Evolutionary conservation across 768 basidiomycete species (phyloP), one percentile per base, ranked within the genome.

Genomic region (Termitomyces sp.): DNA sequence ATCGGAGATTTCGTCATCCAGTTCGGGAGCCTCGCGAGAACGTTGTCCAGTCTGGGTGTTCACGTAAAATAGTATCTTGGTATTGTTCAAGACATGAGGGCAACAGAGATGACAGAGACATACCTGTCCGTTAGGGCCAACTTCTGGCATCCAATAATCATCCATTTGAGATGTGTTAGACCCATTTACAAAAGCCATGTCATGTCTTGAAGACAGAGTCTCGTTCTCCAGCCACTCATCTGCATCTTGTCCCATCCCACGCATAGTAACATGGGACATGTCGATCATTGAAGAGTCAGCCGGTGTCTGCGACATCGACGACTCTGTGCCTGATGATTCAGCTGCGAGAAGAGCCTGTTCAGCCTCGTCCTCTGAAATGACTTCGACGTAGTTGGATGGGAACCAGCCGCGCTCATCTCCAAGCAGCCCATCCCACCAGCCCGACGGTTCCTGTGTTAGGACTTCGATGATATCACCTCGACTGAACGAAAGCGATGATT

Each of bases 341-440:
- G 80, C 75, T 53, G 76, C 76, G 10, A 82, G 75, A 60, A 89
- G 79, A 11, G 80, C 83, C 23, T 79, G 70, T 58, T 92, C 92
- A 3, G 86, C 90, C 66, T 92, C 91, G 65, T 90, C 87, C 60
- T 92, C 90, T 25, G 84, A 80, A 55, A 98, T 85, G 44, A 83
- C 68, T 46, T 78, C 74, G 44, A 97, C 95, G 75, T 97, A 98
- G 75, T 98, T 99, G 63, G 90, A 92, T 21, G 96, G 96, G 72
- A 99, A 96, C 93, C 93, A 96, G 56, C 96, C 96, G 50, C 96
- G 85, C 69, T 90, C 88, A 54, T 92, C 90, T 47, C 86, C 84
- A 21, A 97, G 79, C 58, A 97, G 76, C 5, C 96, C 96, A 70
- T 99, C 96, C 97, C 95, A 98, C 96, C 96, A 99, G 16, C 96